Evolutionary conservation across 768 basidiomycete genomes (phyloP), one percentile per base, ranked within the genome.

Genomic region (Leccinum truebloodii): DNA sequence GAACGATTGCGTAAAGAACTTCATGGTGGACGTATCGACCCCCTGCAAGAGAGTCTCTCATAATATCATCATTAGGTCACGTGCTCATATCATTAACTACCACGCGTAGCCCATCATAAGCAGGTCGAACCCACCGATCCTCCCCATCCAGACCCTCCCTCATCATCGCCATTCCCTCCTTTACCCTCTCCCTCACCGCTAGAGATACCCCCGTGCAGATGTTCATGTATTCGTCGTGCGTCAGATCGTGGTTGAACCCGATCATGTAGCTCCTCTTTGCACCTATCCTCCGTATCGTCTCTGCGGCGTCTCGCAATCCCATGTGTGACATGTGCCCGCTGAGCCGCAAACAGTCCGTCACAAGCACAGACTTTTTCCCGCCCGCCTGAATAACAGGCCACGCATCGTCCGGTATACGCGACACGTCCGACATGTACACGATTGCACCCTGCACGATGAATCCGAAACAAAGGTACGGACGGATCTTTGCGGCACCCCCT

Each of bases 361-460:
- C 83, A 60, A 90, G 79, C 26, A 91, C 80, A 2, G 86, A 78
- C 55, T 72, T 73, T 24, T 59, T 63, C 32, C 59, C 54, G 4
- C 63, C 65, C 14, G 61, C 65, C 35, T 71, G 63, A 55, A 87
- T 74, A 54, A 85, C 66, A 20, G 72, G 67, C 90, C 90, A 92
- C 44, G 86, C 82, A 37, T 83, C 80, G 8, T 89, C 84, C 2
- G 94, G 93, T 57, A 96, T 90, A 65, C 83, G 75, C 9, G 89
- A 92, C 46, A 88, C 90, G 71, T 97, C 95, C 28, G 89, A 88
- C 60, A 96, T 80, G 76, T 95, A 95, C 14, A 86, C 78, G 51
- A 95, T 74, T 32, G 81, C 75, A 37, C 87, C 77, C 66, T 87
- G 82, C 51, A 91, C 78, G 67, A 83, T 80, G 77, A 92, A 92